These are phyloP conservation scores for Pseudoneurospora amorphoporcata DNA, from an alignment of 495 filamentous ascomycete species.

Conservation along the genomic window DNA sequence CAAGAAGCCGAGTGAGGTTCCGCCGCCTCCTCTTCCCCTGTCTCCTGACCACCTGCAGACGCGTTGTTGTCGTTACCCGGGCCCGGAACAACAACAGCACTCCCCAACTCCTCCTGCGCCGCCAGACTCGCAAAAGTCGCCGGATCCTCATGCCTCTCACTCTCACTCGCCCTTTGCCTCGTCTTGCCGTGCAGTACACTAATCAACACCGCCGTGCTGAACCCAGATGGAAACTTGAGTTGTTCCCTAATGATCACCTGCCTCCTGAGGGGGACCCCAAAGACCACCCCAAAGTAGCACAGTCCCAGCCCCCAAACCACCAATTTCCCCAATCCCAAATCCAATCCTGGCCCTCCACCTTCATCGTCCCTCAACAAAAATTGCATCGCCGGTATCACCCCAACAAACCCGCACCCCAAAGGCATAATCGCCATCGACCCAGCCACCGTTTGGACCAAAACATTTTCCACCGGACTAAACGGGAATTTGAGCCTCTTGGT, in stretches of 20 bases:
- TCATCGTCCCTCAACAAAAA: slow-evolving; percentile 69
- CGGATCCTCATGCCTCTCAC: neutral
- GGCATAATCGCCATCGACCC: slow-evolving; percentile 96
- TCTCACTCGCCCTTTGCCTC: slow-evolving; percentile 1
- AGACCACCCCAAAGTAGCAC: slow-evolving; percentile 92
- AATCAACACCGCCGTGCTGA: slow-evolving; percentile 90
- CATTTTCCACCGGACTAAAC: slow-evolving; percentile 93
- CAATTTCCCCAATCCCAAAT: slow-evolving; percentile 60
- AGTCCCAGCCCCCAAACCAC: slow-evolving; percentile 85
- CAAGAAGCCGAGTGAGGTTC: slow-evolving; percentile 28
- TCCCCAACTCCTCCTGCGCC: neutral
- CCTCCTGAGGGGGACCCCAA: slow-evolving; percentile 64
- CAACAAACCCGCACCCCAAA: slow-evolving; percentile 89
- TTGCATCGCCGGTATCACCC: slow-evolving; percentile 72
- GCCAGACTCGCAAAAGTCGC: slow-evolving; percentile 21
- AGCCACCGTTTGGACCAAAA: slow-evolving; percentile 92
- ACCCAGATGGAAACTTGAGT: slow-evolving; percentile 87
- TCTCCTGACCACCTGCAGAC: neutral
- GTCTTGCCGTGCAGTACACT: slow-evolving; percentile 66
- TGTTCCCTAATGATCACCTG: slow-evolving; percentile 91
- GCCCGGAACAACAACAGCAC: neutral
- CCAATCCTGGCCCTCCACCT: slow-evolving; percentile 43
- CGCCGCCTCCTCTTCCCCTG: slow-evolving; percentile 12
- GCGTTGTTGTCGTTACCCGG: slow-evolving; percentile 1
- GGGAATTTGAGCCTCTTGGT: slow-evolving; percentile 54